phyloP scores from a whole-genome alignment of 2,329 filamentous ascomycete species.

The Aspergillus aculeatus region DNA sequence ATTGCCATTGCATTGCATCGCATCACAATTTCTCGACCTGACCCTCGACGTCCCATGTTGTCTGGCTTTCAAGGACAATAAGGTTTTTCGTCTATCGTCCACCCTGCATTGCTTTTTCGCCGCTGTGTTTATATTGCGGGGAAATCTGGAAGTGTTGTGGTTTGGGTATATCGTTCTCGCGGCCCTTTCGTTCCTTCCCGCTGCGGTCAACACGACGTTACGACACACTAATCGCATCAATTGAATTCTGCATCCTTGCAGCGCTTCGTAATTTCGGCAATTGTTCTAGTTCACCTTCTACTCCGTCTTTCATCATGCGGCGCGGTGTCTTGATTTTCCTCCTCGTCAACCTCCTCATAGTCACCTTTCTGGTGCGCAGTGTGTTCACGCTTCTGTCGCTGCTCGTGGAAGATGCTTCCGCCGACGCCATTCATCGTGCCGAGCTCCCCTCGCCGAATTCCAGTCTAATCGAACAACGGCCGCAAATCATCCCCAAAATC shows the following conservation, averaged over 20 bases:
- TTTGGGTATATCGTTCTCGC: constrained; percentile 3
- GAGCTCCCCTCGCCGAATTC: constrained; percentile 67
- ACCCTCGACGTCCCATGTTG: not conserved
- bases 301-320: constrained; percentile 51
- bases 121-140: not conserved
- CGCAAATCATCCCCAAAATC: constrained; percentile 70
- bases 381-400: constrained; percentile 71
- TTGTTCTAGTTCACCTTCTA: not conserved
- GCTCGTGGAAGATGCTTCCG: constrained; percentile 65
- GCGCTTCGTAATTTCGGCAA: not conserved
- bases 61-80: not conserved
- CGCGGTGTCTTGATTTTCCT: constrained; percentile 63
- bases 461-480: constrained; percentile 54
- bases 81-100: not conserved
- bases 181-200: not conserved
- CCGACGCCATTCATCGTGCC: constrained; percentile 64
- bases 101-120: constrained; percentile 1
- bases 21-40: not conserved
- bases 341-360: constrained; percentile 61
- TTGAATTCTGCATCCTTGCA: not conserved
- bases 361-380: constrained; percentile 63
- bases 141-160: not conserved
- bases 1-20: not conserved
- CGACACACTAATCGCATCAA: constrained; percentile 7
- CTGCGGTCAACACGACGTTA: constrained; percentile 8